Conservation (phyloP, 1,139 yeast genomes). For the Arxiozyma bovina region DNA sequence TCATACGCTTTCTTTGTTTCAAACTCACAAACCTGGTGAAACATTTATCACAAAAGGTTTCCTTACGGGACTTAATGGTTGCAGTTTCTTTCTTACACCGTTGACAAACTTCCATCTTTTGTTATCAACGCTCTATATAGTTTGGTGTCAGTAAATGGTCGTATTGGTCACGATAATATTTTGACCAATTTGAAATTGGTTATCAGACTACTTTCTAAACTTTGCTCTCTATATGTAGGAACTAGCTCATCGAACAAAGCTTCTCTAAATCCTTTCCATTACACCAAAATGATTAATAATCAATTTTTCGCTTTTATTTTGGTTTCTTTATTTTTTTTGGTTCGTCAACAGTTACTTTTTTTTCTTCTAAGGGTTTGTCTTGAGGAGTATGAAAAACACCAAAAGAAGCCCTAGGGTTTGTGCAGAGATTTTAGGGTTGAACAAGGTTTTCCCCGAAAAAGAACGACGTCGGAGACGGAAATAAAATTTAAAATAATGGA, state of each 20-base stretch:
- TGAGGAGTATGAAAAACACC: background rate
- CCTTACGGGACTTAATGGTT: slow-evolving; percentile 53
- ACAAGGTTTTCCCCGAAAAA: too few relatives aligned
- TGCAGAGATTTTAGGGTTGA: too few relatives aligned
- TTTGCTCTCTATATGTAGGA: background rate
- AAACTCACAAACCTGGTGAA: slow-evolving; percentile 64
- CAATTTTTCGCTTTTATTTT: too few relatives aligned
- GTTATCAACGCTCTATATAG: too few relatives aligned
- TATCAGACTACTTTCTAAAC: background rate
- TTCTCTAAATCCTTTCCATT: too few relatives aligned
- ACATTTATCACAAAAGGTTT: slow-evolving; percentile 61
- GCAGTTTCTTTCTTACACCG: slow-evolving; percentile 48
- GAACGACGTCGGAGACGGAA: too few relatives aligned
- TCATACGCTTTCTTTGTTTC: slow-evolving; percentile 75
- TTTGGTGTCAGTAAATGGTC: too few relatives aligned
- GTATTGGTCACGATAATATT: background rate
- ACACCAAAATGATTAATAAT: background rate
- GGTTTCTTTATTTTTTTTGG: too few relatives aligned
- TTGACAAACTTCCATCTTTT: slow-evolving; percentile 14
- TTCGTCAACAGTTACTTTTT: background rate
- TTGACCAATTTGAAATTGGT: background rate
- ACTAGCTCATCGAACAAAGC: background rate
- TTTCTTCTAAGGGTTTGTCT: too few relatives aligned
- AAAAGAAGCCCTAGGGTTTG: background rate
- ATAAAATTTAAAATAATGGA: too few relatives aligned